A percentile compares a stretch with the other conserved stretches of the same genome.
phyloP scores from a whole-genome alignment of 1,139 yeast species.

The Debaryomyces singareniensis region DNA sequence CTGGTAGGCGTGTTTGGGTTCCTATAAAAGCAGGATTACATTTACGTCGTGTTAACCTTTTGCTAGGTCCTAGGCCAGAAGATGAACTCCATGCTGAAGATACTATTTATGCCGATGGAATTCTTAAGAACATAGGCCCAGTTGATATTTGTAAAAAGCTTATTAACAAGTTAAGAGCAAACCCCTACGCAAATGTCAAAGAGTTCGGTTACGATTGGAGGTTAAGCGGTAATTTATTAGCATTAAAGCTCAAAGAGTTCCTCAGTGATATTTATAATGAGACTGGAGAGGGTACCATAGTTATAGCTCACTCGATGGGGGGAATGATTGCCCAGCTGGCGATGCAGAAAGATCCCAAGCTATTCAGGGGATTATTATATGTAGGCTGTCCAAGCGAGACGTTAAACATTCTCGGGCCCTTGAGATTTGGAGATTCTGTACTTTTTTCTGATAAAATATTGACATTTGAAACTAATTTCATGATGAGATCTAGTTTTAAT shows the following conservation, averaged over 20 bases:
- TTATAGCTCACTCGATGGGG: slow-evolving; percentile 92
- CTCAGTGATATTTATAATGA: slow-evolving; percentile 34
- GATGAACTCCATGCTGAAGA: slow-evolving; percentile 52
- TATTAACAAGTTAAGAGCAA: slow-evolving; percentile 45
- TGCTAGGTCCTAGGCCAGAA: slow-evolving; percentile 64
- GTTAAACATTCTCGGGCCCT: slow-evolving; percentile 80
- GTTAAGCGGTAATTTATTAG: slow-evolving; percentile 49
- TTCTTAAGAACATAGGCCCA: slow-evolving; percentile 81
- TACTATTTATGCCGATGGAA: slow-evolving; percentile 64
- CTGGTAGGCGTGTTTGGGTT: slow-evolving; percentile 72
- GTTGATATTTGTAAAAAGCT: slow-evolving; percentile 68
- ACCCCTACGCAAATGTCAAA: slow-evolving; percentile 57
- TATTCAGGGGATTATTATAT: slow-evolving; percentile 69
- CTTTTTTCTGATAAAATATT: slow-evolving; percentile 66
- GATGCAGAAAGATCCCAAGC: slow-evolving; percentile 57
- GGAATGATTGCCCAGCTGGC: slow-evolving; percentile 81
- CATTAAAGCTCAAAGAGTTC: slow-evolving; percentile 43
- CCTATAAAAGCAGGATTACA: slow-evolving; percentile 84
- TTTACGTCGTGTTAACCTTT: slow-evolving; percentile 58
- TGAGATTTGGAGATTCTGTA: slow-evolving; percentile 76
- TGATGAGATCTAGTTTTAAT: slow-evolving; percentile 79
- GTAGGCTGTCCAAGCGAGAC: slow-evolving; percentile 85
- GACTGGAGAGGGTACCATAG: slow-evolving; percentile 51
- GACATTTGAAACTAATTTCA: slow-evolving; percentile 76
- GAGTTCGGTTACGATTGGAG: slow-evolving; percentile 94